phyloP scores from a whole-genome alignment of 176 grass and related monocot genomes.

The Bothriochloa decipiens region DNA sequence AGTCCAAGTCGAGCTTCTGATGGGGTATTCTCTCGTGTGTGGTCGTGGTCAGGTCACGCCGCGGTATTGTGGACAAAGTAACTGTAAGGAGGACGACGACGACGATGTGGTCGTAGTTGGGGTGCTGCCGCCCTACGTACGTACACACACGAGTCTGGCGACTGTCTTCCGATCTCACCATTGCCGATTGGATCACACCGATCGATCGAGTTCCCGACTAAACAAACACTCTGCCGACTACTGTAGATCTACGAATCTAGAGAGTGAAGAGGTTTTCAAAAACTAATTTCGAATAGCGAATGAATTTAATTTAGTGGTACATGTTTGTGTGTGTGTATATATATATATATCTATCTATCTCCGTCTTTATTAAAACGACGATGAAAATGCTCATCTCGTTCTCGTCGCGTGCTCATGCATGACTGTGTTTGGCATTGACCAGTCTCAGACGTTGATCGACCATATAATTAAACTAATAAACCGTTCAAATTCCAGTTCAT shows the following conservation, averaged over 20 bases:
- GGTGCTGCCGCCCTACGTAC: no score
- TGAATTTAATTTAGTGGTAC: no score
- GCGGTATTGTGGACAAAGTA: conserved; percentile 6
- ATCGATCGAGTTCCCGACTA: no score
- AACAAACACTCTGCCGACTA: no score
- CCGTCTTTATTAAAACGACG: no score
- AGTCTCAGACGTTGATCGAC: conserved; percentile 1
- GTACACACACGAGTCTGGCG: neutral
- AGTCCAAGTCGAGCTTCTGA: conserved; percentile 1
- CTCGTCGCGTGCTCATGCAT: neutral
- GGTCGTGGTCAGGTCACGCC: neutral
- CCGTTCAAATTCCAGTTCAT: neutral
- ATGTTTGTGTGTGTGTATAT: no score
- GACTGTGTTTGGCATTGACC: neutral
- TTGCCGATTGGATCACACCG: no score
- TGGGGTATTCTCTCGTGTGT: neutral
- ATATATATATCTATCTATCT: no score
- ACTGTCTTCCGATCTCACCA: no score
- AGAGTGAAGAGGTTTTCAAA: no score
- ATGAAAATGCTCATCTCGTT: neutral
- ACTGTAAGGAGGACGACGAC: neutral
- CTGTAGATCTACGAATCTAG: no score
- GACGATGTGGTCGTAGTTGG: conserved; percentile 11
- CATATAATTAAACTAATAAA: neutral
- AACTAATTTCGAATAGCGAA: no score